Conservation (phyloP, 2,329 filamentous ascomycete genomes). For the Aspergillus tanneri region DNA sequence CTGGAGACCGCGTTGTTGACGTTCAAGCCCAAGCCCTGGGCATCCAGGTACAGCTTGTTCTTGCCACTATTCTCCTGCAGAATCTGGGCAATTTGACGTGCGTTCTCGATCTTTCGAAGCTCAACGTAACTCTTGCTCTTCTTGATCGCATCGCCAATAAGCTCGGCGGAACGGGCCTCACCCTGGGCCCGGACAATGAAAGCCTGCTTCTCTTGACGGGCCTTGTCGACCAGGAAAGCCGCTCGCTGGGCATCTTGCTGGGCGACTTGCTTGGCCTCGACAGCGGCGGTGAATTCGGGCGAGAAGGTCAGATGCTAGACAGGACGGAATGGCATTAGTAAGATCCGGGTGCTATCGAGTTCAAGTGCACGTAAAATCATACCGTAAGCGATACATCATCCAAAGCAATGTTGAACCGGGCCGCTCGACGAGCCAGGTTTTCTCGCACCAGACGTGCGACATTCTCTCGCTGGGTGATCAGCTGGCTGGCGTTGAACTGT, state of each 20-base stretch:
- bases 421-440: constrained; percentile 85
- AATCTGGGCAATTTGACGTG: constrained; percentile 80
- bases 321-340: constrained; percentile 9
- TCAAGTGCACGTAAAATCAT: constrained; percentile 35
- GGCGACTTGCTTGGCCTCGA: constrained; percentile 68
- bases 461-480: constrained; percentile 98
- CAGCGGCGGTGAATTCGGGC: constrained; percentile 67
- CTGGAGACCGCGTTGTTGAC: constrained; percentile 57
- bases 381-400: constrained; percentile 97
- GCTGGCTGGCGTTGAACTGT: constrained; percentile 96
- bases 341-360: background rate
- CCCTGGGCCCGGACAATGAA: constrained; percentile 98
- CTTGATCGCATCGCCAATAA: constrained; percentile 99
- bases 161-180: constrained; percentile 95
- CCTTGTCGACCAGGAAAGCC: constrained; percentile 97
- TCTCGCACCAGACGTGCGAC: constrained; percentile 89
- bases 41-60: constrained; percentile 93
- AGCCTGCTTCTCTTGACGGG: constrained; percentile 98
- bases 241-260: constrained; percentile 94
- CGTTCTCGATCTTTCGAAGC: constrained; percentile 97
- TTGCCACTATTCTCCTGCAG: constrained; percentile 80
- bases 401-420: constrained; percentile 93
- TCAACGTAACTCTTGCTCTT: constrained; percentile 97
- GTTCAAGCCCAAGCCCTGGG: constrained; percentile 87
- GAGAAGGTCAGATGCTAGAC: constrained; percentile 65